Conservation (phyloP, 164 flowering plant genomes). For the Santalum album region DNA sequence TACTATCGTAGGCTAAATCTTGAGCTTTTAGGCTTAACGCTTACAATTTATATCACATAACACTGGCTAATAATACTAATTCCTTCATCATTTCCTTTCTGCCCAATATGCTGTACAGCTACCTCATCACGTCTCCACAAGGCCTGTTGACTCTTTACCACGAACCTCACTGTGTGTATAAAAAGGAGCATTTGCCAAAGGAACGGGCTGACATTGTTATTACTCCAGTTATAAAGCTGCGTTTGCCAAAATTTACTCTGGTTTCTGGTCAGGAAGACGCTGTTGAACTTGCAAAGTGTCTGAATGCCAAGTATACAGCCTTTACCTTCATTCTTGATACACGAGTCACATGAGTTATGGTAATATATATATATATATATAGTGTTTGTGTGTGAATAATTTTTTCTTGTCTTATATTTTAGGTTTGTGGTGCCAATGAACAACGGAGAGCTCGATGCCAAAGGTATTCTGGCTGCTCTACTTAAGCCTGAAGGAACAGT, state of each 20-base stretch:
- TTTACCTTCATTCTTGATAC: no score
- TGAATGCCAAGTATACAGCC: slow-evolving; percentile 73
- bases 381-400: no score
- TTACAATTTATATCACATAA: no score
- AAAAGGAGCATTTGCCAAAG: slow-evolving; percentile 40
- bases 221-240: slow-evolving; percentile 87
- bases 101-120: slow-evolving; percentile 31
- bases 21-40: no score
- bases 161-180: slow-evolving; percentile 90
- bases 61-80: no score
- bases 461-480: slow-evolving; percentile 62
- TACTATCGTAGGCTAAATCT: no score
- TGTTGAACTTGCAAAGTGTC: slow-evolving; percentile 67
- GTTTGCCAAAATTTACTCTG: slow-evolving; percentile 65
- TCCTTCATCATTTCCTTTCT: background rate
- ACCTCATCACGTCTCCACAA: slow-evolving; percentile 44
- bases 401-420: slow-evolving; percentile 13
- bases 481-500: slow-evolving; percentile 59
- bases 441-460: slow-evolving; percentile 84
- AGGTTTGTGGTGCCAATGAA: slow-evolving; percentile 86
- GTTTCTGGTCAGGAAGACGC: slow-evolving; percentile 99
- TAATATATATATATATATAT: no score
- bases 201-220: slow-evolving; percentile 73
- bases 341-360: no score
- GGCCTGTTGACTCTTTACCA: slow-evolving; percentile 61